Conservation (phyloP, 140 eudicot genomes). For the Stevia rebaudiana region DNA sequence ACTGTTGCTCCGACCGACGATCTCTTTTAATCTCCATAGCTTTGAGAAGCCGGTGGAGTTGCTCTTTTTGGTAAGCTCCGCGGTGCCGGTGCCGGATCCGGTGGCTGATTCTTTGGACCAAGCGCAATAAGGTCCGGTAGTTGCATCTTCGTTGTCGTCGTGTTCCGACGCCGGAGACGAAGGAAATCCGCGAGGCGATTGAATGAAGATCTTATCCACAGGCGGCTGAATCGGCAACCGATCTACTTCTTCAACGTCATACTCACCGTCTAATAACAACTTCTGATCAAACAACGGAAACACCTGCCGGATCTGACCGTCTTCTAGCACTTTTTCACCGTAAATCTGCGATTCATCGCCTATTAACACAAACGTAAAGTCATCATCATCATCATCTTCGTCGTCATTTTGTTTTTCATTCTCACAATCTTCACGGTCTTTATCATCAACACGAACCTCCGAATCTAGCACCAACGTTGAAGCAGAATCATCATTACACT, state of each 20-base stretch:
- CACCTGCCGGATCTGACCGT: constrained; percentile 60
- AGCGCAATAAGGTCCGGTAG: constrained; percentile 51
- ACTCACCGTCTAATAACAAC: constrained; percentile 31
- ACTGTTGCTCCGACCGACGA: constrained; percentile 53
- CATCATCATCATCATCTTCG: constrained; percentile 37
- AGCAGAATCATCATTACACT: neutral
- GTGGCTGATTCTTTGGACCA: constrained; percentile 33
- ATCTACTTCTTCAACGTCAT: constrained; percentile 24
- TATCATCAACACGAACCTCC: constrained; percentile 3
- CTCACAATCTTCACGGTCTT: constrained; percentile 14
- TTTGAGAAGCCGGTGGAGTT: constrained; percentile 89
- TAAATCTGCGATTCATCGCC: constrained; percentile 23
- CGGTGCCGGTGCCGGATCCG: constrained; percentile 2
- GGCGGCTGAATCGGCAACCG: constrained; percentile 40
- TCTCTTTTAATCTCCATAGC: constrained; percentile 70
- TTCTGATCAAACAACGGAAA: constrained; percentile 61
- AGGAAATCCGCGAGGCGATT: constrained; percentile 17
- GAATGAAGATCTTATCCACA: constrained; percentile 57
- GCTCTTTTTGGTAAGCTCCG: constrained; percentile 61
- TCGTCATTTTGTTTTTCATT: neutral
- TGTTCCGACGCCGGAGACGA: constrained; percentile 17
- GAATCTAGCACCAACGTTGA: constrained; percentile 7
- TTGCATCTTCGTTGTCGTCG: constrained; percentile 17
- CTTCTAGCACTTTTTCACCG: constrained; percentile 26
- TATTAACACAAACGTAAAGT: constrained; percentile 46